Conservation (phyloP, 2,329 filamentous ascomycete species). For the Penicillium sp. region DNA sequence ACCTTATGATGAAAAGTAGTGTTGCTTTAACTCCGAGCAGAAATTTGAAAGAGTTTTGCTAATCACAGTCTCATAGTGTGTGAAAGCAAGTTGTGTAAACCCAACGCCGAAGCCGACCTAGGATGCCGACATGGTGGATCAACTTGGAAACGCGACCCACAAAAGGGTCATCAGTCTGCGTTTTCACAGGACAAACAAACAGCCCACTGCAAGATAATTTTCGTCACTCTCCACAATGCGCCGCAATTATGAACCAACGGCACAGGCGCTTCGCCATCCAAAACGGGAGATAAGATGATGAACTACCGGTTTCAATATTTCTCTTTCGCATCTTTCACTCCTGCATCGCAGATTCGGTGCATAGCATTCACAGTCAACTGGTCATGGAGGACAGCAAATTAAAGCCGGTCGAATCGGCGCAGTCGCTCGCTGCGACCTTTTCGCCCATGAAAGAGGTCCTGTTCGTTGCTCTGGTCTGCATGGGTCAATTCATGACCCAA, state of each 20-base stretch:
- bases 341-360: not conserved
- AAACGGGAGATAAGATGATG: not conserved
- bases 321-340: not conserved
- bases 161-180: not conserved
- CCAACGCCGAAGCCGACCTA: not conserved
- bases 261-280: not conserved
- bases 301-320: not conserved
- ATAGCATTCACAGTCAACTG: not conserved
- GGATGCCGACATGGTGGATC: not conserved
- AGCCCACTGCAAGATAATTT: not conserved
- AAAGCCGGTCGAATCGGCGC: constrained; percentile 14
- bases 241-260: not conserved
- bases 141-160: not conserved
- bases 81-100: too few relatives aligned
- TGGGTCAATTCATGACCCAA: constrained; percentile 48
- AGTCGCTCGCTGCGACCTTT: constrained; percentile 23
- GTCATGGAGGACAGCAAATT: constrained; percentile 9
- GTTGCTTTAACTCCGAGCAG: not conserved
- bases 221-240: not conserved
- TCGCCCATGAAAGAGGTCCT: constrained; percentile 29
- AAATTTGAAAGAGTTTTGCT: too few relatives aligned
- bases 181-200: not conserved
- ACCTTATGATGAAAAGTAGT: too few relatives aligned
- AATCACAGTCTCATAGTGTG: not conserved
- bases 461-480: constrained; percentile 39